These are phyloP conservation scores for Aspergillus hiratsukae DNA, from an alignment of 2,329 filamentous ascomycete genomes.

Conservation along the genomic window DNA sequence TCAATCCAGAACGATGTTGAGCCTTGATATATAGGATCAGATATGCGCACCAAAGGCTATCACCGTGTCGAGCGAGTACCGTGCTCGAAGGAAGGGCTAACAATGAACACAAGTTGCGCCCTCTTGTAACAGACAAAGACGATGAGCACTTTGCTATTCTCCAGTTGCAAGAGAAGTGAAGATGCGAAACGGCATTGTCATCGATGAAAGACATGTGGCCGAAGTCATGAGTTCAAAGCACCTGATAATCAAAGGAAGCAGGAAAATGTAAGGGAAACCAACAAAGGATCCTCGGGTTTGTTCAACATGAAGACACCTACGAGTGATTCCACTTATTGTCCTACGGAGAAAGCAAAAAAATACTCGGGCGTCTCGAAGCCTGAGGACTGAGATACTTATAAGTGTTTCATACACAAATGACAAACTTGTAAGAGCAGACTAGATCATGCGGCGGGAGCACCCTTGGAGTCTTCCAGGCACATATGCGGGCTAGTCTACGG, in stretches of 20 bases:
- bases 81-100: constrained; percentile 9
- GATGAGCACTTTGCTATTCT: constrained; percentile 7
- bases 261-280: neutral
- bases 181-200: constrained; percentile 9
- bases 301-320: neutral
- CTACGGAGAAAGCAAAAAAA: neutral
- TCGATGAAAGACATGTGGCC: constrained; percentile 19
- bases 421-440: neutral
- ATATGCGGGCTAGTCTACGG: neutral
- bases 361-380: neutral
- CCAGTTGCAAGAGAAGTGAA: constrained; percentile 1
- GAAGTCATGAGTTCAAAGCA: constrained; percentile 24
- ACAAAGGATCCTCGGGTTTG: neutral
- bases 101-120: constrained; percentile 8
- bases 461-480: neutral
- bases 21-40: constrained; percentile 4
- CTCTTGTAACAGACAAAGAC: constrained; percentile 8
- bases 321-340: neutral
- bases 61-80: neutral
- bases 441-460: neutral
- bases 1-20: neutral
- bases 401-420: neutral
- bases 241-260: constrained; percentile 18
- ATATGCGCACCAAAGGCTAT: neutral
- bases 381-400: neutral